Base-by-base conservation (phyloP, 108 stramenopile species). In the Skeletonema menzelii region DNA sequence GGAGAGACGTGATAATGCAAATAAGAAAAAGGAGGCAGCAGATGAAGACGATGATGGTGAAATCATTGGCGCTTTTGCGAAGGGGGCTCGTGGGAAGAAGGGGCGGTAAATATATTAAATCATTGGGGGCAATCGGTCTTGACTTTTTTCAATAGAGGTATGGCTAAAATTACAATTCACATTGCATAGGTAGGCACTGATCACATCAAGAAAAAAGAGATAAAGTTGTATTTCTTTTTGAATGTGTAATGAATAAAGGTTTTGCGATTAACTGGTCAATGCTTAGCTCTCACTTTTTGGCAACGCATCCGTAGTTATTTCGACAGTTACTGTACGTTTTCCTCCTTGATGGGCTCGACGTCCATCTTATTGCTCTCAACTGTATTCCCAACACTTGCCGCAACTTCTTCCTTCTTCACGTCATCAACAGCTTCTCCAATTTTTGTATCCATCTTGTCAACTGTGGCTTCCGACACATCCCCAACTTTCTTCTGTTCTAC, bases 1-100 rank as follows among this genome's bases (percentile, higher is more conserved):
- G 59, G 72, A 80, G 64, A 68, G 42, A 55, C 68, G 56, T 24
- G 68, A 62, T 46, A 37, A 65, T 49, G 67, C 67, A 12, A 69
- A 59, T 61, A 64, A 56, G 8, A 63, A 59, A 46, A 59, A 68
- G 13, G 40, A 37, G 6, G 19, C 42, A 12, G 19, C 42, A 5
- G 67, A 80, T 69, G 79, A 80, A 13, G 79, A 80, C 12, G 72
- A 80, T 32, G 72, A 69, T 22, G 78, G 59, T 34, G 72, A 69
- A 55, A 35, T 69, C 1, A 80, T 80, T 49, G 12, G 55, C 59
- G 63, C 56, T 12, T 73, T 80, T 62, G 79, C 65, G 24, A 80
- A 80, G 53, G 72, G 79, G 10, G 49, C 79, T 59, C 56, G 73
- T 44, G 65, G 65, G 66, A 75, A 64, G 67, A 53, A 53, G 49